These are phyloP conservation scores for Psophocarpus tetragonolobus DNA, from an alignment of 306 rosid genomes.

Conservation along the genomic window DNA sequence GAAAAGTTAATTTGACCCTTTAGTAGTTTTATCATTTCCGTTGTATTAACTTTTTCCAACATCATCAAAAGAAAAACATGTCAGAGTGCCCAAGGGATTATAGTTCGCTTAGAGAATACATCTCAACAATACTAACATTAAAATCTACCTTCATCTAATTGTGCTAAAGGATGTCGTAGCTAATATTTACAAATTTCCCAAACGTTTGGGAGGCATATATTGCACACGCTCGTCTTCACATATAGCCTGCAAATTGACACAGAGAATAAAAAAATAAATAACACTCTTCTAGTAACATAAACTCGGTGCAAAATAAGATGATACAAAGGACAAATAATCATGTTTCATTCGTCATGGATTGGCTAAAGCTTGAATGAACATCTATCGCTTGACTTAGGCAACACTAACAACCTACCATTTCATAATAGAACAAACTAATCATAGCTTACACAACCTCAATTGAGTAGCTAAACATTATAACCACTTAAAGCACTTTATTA, in stretches of 20 bases:
- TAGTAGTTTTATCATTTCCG: no score
- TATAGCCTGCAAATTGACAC: constrained; percentile 54
- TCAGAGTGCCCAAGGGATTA: neutral
- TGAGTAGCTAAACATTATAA: constrained; percentile 1
- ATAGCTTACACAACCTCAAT: neutral
- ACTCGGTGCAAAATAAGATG: neutral
- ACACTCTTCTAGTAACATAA: neutral
- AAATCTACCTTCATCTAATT: constrained; percentile 6
- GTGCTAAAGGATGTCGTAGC: neutral
- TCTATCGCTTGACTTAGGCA: neutral
- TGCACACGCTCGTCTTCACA: constrained; percentile 79
- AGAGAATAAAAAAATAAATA: neutral
- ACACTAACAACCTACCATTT: neutral
- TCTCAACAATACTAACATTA: no score
- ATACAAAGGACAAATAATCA: neutral
- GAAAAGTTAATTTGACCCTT: no score
- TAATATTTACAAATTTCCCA: constrained; percentile 31
- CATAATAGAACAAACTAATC: neutral
- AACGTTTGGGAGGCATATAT: constrained; percentile 73
- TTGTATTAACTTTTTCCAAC: no score
- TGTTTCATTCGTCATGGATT: neutral
- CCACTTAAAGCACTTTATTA: neutral
- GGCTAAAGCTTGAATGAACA: neutral
- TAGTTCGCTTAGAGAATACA: neutral
- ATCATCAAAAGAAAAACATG: neutral